Conservation (phyloP, 2,329 filamentous ascomycete species). For the Trichoderma simmonsii region DNA sequence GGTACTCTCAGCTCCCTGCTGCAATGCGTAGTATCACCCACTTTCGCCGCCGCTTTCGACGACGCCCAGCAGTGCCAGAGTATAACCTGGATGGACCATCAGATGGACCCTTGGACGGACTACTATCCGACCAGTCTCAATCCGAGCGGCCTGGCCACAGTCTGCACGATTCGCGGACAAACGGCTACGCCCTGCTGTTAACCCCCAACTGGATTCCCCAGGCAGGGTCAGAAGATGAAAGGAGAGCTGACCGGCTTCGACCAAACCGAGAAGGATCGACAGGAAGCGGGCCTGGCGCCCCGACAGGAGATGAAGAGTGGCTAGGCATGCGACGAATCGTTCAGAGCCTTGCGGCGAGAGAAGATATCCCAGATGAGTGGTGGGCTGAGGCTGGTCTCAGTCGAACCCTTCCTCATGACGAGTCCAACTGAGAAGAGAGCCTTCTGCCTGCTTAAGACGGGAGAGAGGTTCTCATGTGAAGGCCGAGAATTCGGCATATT, state of each 20-base stretch:
- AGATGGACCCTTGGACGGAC: conserved; percentile 9
- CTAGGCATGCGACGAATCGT: conserved; percentile 71
- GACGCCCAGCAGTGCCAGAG: conserved; percentile 20
- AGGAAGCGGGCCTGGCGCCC: not conserved
- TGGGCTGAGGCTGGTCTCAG: conserved; percentile 70
- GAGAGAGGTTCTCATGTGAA: not conserved
- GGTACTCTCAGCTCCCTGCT: conserved; percentile 40
- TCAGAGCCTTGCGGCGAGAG: conserved; percentile 63
- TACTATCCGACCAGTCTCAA: not conserved
- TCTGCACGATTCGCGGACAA: not conserved
- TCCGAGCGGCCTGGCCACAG: not conserved
- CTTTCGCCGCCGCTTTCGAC: conserved; percentile 1
- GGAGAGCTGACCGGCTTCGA: not conserved
- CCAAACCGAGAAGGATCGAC: conserved; percentile 12
- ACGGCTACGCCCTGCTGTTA: not conserved
- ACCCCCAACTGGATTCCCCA: conserved; percentile 24
- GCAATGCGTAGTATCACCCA: conserved; percentile 3
- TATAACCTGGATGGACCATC: conserved; percentile 21
- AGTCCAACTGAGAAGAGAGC: conserved; percentile 9
- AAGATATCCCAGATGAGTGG: conserved; percentile 79
- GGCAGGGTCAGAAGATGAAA: conserved; percentile 29
- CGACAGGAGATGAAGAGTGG: conserved; percentile 38
- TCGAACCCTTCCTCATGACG: conserved; percentile 47
- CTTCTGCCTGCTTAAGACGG: too few species aligned
- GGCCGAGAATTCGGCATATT: not conserved